Evolutionary conservation across 768 basidiomycete species (phyloP).

Genomic region (Hortiboletus flavorubellus): DNA sequence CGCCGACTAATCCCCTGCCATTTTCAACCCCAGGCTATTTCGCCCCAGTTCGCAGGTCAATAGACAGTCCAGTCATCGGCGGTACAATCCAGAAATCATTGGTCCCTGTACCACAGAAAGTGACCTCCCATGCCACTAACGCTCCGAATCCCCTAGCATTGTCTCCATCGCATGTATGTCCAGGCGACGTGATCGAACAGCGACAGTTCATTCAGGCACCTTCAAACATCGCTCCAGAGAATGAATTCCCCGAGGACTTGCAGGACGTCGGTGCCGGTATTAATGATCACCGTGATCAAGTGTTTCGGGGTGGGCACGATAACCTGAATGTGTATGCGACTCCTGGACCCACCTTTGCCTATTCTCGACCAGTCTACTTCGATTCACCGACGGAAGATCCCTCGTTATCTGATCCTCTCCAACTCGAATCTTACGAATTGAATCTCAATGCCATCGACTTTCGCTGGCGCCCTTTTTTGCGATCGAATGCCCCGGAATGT

Average conservation of each 20-base stretch:
- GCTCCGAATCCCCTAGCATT: constrained; percentile 11
- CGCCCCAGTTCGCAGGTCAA: constrained; percentile 7
- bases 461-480: constrained; percentile 51
- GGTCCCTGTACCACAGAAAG: constrained; percentile 8
- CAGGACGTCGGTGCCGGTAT: constrained; percentile 1
- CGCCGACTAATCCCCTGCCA: constrained; percentile 4
- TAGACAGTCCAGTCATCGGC: background rate
- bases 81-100: constrained; percentile 2
- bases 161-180: constrained; percentile 17
- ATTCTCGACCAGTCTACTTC: constrained; percentile 41
- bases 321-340: constrained; percentile 36
- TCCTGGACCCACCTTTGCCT: constrained; percentile 43
- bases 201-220: constrained; percentile 2
- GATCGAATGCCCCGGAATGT: constrained; percentile 17
- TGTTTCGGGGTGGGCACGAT: constrained; percentile 1
- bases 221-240: constrained; percentile 7
- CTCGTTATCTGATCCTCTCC: constrained; percentile 37
- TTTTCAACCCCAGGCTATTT: constrained; percentile 28
- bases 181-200: constrained; percentile 4
- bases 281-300: background rate
- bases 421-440: constrained; percentile 35
- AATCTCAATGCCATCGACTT: constrained; percentile 48
- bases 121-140: constrained; percentile 2
- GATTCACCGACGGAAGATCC: constrained; percentile 53
- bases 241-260: constrained; percentile 14